Evolutionary conservation across 2,329 filamentous ascomycete genomes (phyloP).

Genomic region (Colletotrichum camelliae): DNA sequence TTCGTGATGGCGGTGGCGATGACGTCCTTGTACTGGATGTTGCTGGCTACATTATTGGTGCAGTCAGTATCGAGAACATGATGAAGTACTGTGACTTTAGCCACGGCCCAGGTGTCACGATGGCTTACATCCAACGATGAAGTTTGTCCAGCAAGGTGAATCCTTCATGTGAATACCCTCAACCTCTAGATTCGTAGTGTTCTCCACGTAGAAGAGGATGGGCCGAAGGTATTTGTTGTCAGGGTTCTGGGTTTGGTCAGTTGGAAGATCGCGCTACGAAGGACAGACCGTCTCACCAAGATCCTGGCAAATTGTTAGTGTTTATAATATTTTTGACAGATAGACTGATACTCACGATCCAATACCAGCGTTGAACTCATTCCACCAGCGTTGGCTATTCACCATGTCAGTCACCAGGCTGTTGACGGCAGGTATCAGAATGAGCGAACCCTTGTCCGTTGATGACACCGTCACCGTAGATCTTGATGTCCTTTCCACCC

Average conservation of each 20-base stretch:
- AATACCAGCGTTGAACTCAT: slow-evolving; percentile 40
- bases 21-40: slow-evolving; percentile 58
- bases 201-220: slow-evolving; percentile 66
- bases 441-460: slow-evolving; percentile 53
- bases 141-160: slow-evolving; percentile 70
- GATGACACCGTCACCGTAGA: slow-evolving; percentile 62
- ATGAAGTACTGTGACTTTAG: neutral
- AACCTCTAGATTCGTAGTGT: slow-evolving; percentile 62
- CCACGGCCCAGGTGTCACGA: neutral
- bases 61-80: neutral
- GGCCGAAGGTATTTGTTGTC: slow-evolving; percentile 63
- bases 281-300: neutral
- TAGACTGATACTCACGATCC: slow-evolving; percentile 18
- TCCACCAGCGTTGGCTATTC: slow-evolving; percentile 44
- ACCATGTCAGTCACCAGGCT: neutral
- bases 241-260: slow-evolving; percentile 41
- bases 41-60: slow-evolving; percentile 35
- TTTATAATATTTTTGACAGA: fast-evolving
- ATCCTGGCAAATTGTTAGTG: neutral
- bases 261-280: neutral
- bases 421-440: neutral
- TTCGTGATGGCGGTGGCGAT: slow-evolving; percentile 58
- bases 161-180: slow-evolving; percentile 65
- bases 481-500: slow-evolving; percentile 66
- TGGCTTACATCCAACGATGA: slow-evolving; percentile 55